A percentile compares a stretch with the other conserved stretches of the same genome.
Conservation (phyloP, 495 filamentous ascomycete genomes). For the Neurospora hispaniola region DNA sequence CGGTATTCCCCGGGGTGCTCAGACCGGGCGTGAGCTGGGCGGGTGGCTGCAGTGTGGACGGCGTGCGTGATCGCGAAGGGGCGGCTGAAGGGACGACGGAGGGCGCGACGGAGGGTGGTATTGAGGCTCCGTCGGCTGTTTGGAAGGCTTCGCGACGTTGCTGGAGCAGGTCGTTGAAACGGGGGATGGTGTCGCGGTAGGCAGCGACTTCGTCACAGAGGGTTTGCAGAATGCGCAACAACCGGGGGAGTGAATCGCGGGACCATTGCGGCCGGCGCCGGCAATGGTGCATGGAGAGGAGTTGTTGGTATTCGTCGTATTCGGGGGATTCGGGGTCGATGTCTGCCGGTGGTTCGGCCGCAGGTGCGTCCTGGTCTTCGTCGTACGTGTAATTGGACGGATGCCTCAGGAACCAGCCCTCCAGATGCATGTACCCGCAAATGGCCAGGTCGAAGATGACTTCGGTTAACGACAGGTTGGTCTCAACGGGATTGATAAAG, state of each 20-base stretch:
- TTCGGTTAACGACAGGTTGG: constrained; percentile 78
- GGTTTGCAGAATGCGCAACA: constrained; percentile 39
- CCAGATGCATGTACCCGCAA: constrained; percentile 71
- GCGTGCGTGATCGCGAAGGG: background rate
- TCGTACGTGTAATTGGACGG: constrained; percentile 49
- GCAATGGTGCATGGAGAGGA: constrained; percentile 35
- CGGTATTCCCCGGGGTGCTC: constrained; percentile 9
- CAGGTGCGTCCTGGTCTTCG: constrained; percentile 21
- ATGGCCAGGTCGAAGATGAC: constrained; percentile 70
- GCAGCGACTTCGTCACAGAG: constrained; percentile 55
- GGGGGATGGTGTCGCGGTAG: constrained; percentile 58
- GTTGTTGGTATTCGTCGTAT: constrained; percentile 32
- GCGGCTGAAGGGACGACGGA: background rate
- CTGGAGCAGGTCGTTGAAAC: constrained; percentile 66
- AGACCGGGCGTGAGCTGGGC: background rate
- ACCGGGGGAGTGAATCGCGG: constrained; percentile 33
- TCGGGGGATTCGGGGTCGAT: constrained; percentile 27
- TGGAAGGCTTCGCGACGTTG: constrained; percentile 60
- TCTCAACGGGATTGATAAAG: constrained; percentile 80
- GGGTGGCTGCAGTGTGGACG: background rate
- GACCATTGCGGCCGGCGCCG: constrained; percentile 41
- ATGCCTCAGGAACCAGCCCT: constrained; percentile 81
- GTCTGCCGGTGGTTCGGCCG: background rate
- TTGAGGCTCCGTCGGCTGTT: constrained; percentile 33
- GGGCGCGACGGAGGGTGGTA: background rate